Conservation (phyloP, 2,329 filamentous ascomycete genomes). For the Calonectria hongkongensis region DNA sequence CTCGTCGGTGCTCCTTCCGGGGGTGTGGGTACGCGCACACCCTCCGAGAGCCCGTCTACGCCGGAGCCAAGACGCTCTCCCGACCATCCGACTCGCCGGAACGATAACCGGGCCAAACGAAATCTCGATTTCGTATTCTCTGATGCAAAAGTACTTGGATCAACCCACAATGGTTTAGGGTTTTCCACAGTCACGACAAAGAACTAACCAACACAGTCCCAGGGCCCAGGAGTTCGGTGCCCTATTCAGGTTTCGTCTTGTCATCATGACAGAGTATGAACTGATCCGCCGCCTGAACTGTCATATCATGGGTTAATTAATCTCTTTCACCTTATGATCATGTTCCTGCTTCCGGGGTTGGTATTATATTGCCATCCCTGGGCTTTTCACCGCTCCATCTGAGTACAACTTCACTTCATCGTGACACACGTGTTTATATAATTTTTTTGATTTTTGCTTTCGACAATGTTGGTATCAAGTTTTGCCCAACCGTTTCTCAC, state of each 20-base stretch:
- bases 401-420: background rate
- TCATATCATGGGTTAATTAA: conserved; percentile 21
- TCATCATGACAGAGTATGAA: conserved; percentile 27
- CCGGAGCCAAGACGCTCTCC: conserved; percentile 22
- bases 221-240: conserved; percentile 32
- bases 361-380: background rate
- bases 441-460: conserved; percentile 32
- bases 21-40: conserved; percentile 26
- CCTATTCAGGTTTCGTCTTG: conserved; percentile 15
- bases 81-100: conserved; percentile 35
- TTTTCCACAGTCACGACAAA: conserved; percentile 18
- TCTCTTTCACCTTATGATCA: conserved; percentile 12
- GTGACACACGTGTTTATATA: conserved; percentile 20
- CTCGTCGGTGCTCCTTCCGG: conserved; percentile 9
- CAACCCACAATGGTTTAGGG: background rate
- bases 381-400: conserved; percentile 2
- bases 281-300: conserved; percentile 29
- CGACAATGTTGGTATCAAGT: conserved; percentile 40
- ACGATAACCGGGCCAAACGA: conserved; percentile 40
- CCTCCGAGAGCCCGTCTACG: conserved; percentile 27
- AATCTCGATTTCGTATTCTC: conserved; percentile 48
- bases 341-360: background rate
- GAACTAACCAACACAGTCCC: conserved; percentile 41
- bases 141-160: conserved; percentile 49
- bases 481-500: conserved; percentile 33